These are phyloP conservation scores for Paramecium primaurelia DNA, from an alignment of 73 alveolate genomes.

Conservation along the genomic window DNA sequence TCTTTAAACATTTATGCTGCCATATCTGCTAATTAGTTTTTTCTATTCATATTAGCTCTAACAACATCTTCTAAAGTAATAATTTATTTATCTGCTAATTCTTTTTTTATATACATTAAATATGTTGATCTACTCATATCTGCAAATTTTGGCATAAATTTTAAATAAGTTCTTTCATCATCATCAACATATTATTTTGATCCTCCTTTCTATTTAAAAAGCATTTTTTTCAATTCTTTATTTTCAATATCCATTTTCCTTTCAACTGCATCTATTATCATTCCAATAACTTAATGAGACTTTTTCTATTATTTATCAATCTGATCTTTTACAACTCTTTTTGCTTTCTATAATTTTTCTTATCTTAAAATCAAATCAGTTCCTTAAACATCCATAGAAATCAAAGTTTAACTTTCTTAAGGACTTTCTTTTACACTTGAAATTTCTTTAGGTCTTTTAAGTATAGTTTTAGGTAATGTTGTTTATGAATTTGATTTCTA, in stretches of 20 bases:
- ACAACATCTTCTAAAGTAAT: neutral
- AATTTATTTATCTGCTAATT: constrained; percentile 3
- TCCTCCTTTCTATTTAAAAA: constrained; percentile 26
- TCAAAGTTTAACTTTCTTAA: neutral
- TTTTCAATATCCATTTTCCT: constrained; percentile 34
- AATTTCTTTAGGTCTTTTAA: neutral
- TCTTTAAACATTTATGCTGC: neutral
- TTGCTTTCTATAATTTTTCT: neutral
- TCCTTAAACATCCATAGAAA: neutral
- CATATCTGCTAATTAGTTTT: neutral
- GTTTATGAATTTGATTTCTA: neutral
- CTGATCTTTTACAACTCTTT: neutral
- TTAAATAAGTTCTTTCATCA: constrained; percentile 24
- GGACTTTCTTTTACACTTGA: neutral
- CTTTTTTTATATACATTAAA: constrained; percentile 24
- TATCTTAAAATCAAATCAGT: neutral
- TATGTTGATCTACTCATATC: constrained; percentile 31
- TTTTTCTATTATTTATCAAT: constrained; percentile 1
- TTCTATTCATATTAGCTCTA: neutral
- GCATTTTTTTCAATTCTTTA: constrained; percentile 16
- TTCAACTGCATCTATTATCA: constrained; percentile 27
- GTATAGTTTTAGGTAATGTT: neutral
- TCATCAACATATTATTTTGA: constrained; percentile 33
- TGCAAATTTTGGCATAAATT: constrained; percentile 36
- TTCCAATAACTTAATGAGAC: constrained; percentile 17